Evolutionary conservation across 2,329 filamentous ascomycete species (phyloP).

Genomic region (Neoscytalidium dimidiatum): DNA sequence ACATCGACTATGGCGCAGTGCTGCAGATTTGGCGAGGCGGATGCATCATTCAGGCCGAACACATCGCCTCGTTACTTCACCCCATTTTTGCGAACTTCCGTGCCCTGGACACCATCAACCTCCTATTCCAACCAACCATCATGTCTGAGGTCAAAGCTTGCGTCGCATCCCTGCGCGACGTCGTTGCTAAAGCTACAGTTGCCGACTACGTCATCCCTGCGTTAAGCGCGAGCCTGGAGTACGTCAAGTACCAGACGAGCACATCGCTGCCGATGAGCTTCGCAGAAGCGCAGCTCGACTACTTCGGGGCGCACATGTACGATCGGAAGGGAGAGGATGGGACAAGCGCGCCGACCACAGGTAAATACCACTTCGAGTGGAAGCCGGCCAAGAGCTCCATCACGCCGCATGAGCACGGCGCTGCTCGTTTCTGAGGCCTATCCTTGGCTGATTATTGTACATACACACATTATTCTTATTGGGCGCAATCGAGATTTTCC

Average conservation of each 20-base stretch:
- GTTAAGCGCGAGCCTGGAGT: conserved; percentile 65
- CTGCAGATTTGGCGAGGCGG: conserved; percentile 68
- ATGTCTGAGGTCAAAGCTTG: conserved; percentile 53
- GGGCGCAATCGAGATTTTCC: neutral
- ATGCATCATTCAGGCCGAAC: conserved; percentile 70
- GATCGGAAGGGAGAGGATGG: conserved; percentile 58
- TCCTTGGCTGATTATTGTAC: neutral
- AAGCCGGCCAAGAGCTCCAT: conserved; percentile 38
- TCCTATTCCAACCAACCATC: conserved; percentile 50
- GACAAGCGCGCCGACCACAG: conserved; percentile 54
- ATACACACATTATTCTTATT: neutral
- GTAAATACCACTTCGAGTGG: conserved; percentile 67
- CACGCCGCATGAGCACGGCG: neutral
- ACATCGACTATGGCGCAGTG: conserved; percentile 53
- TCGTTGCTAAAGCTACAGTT: conserved; percentile 57
- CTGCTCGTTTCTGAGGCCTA: too few relatives aligned
- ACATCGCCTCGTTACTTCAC: conserved; percentile 62
- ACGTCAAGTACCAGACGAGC: conserved; percentile 64
- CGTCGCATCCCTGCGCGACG: conserved; percentile 50
- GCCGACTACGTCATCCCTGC: conserved; percentile 63
- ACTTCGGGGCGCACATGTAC: conserved; percentile 69
- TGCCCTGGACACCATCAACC: conserved; percentile 46
- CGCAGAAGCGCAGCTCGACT: conserved; percentile 71
- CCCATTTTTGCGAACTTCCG: conserved; percentile 41
- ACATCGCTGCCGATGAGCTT: conserved; percentile 66